Base-by-base conservation (phyloP, 2,329 filamentous ascomycete species). In the Blastomyces parvus region DNA sequence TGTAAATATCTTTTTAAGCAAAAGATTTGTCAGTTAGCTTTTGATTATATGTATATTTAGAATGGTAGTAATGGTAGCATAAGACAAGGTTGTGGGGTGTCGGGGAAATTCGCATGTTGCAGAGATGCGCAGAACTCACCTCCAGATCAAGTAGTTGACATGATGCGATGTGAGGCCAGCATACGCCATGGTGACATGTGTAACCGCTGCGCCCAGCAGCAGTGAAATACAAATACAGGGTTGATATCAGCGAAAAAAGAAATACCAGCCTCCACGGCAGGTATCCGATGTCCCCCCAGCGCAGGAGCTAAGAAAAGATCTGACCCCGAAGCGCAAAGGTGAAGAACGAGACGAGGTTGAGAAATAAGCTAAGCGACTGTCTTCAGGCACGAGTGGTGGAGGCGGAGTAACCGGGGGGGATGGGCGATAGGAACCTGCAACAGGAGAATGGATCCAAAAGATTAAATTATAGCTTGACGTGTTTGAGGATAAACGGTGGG, bases 71-170 rank as follows among this genome's bases (percentile, higher is more conserved):
- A 11, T 59, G 56, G 19, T 27, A 11, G 57, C 25, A 46, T 44
- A 30, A 56, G 19, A 33, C n/a, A 56, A 52, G 57, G 25, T 58
- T 30, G 14, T 33, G n/a, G n/a, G n/a, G n/a, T n/a, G n/a, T n/a
- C n/a, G n/a, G n/a, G n/a, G n/a, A n/a, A n/a, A n/a, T n/a, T n/a
- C n/a, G n/a, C n/a, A n/a, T n/a, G n/a, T n/a, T n/a, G n/a, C n/a
- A n/a, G n/a, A n/a, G 33, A 68, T 64, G 68, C 56, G 62, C 63
- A 68, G 62, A 30, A 75, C 79, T 63, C 82, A 87, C 81, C 85
- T 84, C 82, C 85, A 86, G 74, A 88, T 85, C 71, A 88, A 78
- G 76, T 87, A 87, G 77, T 88, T 88, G 72, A 88, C 81, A 73
- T 87, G 84, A 78, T 87, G 79, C 70, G 75, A 78, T 66, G 76